These are phyloP conservation scores for Psophocarpus tetragonolobus DNA, from an alignment of 306 rosid genomes.

Conservation along the genomic window DNA sequence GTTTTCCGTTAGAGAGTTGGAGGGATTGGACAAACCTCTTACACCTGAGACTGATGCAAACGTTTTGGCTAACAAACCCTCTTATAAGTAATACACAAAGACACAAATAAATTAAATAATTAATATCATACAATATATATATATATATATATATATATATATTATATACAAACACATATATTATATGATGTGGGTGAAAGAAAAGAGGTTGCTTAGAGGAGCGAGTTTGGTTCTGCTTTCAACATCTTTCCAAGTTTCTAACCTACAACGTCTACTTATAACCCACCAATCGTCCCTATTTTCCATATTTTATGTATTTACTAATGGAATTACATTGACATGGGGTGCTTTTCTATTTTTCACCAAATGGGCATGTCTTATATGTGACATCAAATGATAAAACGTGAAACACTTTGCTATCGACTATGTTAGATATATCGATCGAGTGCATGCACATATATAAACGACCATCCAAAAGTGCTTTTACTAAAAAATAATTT, in stretches of 20 bases:
- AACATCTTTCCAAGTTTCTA: conserved; percentile 89
- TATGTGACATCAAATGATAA: conserved; percentile 28
- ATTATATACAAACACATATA: no score
- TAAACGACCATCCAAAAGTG: background rate
- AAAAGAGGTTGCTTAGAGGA: conserved; percentile 81
- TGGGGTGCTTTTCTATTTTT: background rate
- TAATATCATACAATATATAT: background rate
- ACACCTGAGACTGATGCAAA: conserved; percentile 89
- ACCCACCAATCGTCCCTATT: conserved; percentile 62
- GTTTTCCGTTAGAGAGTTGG: conserved; percentile 93
- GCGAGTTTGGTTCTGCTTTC: conserved; percentile 92
- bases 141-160: background rate
- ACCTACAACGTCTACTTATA: conserved; percentile 99
- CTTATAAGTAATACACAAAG: conserved; percentile 40
- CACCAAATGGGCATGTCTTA: background rate
- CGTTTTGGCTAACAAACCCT: conserved; percentile 86
- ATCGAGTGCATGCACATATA: background rate
- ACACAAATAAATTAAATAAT: background rate
- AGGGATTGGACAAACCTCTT: conserved; percentile 69
- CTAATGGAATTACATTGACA: background rate
- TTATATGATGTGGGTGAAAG: conserved; percentile 16
- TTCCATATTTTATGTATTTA: conserved; percentile 33
- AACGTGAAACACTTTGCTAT: conserved; percentile 44
- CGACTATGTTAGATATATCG: background rate
- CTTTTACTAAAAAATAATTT: background rate